These are phyloP conservation scores for Exophiala sp. DNA, from an alignment of 2,329 filamentous ascomycete genomes.

Conservation along the genomic window DNA sequence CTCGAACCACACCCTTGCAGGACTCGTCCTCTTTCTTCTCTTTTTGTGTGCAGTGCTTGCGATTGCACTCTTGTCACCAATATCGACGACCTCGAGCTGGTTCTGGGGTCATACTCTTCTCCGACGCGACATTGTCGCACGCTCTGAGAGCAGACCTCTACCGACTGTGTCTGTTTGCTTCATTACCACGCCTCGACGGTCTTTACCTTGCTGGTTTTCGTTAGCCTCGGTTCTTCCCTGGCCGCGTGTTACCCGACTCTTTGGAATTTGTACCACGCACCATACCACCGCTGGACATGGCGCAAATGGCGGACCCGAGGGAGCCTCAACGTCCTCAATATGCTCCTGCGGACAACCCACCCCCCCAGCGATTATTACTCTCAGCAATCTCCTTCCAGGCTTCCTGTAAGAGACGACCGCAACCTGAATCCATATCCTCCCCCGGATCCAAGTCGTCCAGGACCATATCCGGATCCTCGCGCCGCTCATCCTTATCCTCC, in stretches of 20 bases:
- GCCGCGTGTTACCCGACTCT: slow-evolving; percentile 20
- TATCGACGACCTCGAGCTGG: slow-evolving; percentile 18
- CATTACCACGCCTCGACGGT: slow-evolving; percentile 19
- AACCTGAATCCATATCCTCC: slow-evolving; percentile 23
- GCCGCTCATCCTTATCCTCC: slow-evolving; percentile 32
- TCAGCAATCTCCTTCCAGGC: slow-evolving; percentile 22
- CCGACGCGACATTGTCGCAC: slow-evolving; percentile 6
- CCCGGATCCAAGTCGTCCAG: slow-evolving; percentile 40
- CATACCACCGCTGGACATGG: slow-evolving; percentile 24
- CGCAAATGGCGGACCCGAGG: slow-evolving; percentile 27
- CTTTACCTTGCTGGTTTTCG: slow-evolving; percentile 23
- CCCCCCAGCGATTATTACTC: slow-evolving; percentile 25
- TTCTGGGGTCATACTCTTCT: slow-evolving; percentile 17
- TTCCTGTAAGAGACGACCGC: slow-evolving; percentile 23
- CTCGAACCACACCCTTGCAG: slow-evolving; percentile 21
- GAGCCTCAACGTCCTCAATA: slow-evolving; percentile 24
- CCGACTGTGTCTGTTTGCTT: slow-evolving; percentile 11
- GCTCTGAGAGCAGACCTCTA: slow-evolving; percentile 20
- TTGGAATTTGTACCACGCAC: slow-evolving; percentile 20
- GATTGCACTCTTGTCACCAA: slow-evolving; percentile 12
- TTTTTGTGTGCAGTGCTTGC: slow-evolving; percentile 17
- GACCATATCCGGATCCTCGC: slow-evolving; percentile 43
- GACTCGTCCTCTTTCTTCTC: slow-evolving; percentile 17
- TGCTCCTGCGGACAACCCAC: slow-evolving; percentile 24
- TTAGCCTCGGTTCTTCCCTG: slow-evolving; percentile 27